Evolutionary conservation across 164 flowering plant genomes (phyloP), one percentile per base, ranked within the genome.

Genomic region (Magnolia changhungtana): DNA sequence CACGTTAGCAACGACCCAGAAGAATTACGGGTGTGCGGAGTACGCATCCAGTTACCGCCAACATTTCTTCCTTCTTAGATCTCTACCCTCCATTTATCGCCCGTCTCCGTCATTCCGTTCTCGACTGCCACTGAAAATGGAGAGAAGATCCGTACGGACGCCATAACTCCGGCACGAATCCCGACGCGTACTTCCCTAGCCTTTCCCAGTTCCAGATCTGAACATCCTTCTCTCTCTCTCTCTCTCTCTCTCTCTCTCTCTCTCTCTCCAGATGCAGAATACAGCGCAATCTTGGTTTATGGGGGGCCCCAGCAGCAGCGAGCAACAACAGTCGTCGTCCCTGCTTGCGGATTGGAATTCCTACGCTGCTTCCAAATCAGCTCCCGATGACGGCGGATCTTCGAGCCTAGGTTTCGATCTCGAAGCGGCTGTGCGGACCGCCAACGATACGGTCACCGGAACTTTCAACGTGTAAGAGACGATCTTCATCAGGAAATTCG

Each of bases 301-400:
- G 67, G 92, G 88, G 2, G 83, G 78, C 0, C 83, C 84, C 51
- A 75, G 84, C 69, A 55, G 75, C 75, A 61, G 67, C 18, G 85
- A 78, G 24, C 83, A 73, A 31, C 83, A 76, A 77, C 81, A 85
- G 45, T 72, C 89, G 9, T 78, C 95, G 20, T 92, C 98, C 65
- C 77, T 95, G 72, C 85, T 95, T 21, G 85, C 97, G 4, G 97
- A 93, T 79, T 95, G 98, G 98, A 92, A 93, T 74, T 88, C 98
- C 0, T 95, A 95, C 79, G 89, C 95, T 0, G 85, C 97, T 16
- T 73, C 93, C 1, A 80, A 78, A 83, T 67, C 76, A 9, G 75
- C 69, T 24, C 61, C 61, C 8, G 61, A 10, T 55, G 69, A 80
- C 10, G 45, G 45, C 24, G 80, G 82, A 27, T 79, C 86, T 2